Evolutionary conservation across 192 early-diverging fungal genomes (phyloP), one percentile per base, ranked within the genome.

Genomic region (Coemansia umbellata): DNA sequence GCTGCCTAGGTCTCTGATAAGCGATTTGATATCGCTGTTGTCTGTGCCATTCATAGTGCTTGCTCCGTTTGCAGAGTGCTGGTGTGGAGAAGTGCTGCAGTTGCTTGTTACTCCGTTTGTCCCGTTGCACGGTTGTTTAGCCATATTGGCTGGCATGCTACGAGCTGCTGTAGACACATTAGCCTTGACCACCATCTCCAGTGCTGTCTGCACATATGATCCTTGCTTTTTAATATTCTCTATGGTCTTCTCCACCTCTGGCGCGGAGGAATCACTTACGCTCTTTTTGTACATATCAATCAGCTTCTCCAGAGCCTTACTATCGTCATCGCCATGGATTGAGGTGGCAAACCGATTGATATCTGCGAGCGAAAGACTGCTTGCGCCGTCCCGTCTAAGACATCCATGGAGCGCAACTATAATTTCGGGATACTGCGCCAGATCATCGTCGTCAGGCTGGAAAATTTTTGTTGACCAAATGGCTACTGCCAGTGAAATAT

Each of bases 171-270:
- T 18, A 14, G 4, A 17, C 6, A 19, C 31, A 13, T 43, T 14
- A 11, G 43, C 24, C 18, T 57, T 50, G 15, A 59, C 32, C 5
- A 53, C 72, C 72, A 67, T 67, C n/a, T 39, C 50, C 47, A 74
- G 50, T 8, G 71, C 63, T 21, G 60, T 63, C 30, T 60, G 72
- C 56, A 74, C 72, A 49, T 74, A 57, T 31, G 72, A 74, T 8
- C 51, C 51, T 6, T 50, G 42, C 51, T 60, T 48, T 14, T 45
- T 40, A 41, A 74, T 56, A 60, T 74, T 74, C 15, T 41, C 59
- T 23, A 63, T 11, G 14, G 51, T 57, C 55, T 51, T 52, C 9
- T 9, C 31, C 15, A 45, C 47, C n/a, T 36, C 15, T 11, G 37
- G 23, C 8, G n/a, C 50, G 0, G 54, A 53, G 10, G 51, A 6